A percentile compares a stretch with the other conserved stretches of the same genome.
Conservation (phyloP, 2,329 filamentous ascomycete genomes). For the Ceratocystis alfenasii region DNA sequence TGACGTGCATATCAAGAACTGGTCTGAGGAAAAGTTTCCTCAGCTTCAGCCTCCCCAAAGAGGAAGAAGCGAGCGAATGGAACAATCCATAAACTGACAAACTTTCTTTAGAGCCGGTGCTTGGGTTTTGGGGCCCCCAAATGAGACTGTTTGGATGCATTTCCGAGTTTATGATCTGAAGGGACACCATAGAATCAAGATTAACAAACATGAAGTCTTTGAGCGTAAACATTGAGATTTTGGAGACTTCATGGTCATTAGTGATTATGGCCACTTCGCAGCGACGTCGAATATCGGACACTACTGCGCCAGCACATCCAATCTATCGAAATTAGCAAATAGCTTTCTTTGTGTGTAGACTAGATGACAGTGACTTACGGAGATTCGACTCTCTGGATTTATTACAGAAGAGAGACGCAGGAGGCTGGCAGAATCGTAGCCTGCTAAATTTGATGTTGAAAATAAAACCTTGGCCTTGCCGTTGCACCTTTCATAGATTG, state of each 20-base stretch:
- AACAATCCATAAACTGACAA: slow-evolving; percentile 79
- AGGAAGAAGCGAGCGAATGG: slow-evolving; percentile 58
- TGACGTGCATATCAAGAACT: slow-evolving; percentile 53
- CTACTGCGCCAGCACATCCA: slow-evolving; percentile 74
- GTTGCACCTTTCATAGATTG: slow-evolving; percentile 43
- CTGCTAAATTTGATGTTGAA: slow-evolving; percentile 23
- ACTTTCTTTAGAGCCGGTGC: slow-evolving; percentile 61
- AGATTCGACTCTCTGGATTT: slow-evolving; percentile 60
- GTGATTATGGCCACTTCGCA: slow-evolving; percentile 27
- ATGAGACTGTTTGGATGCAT: slow-evolving; percentile 68
- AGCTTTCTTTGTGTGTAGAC: background rate
- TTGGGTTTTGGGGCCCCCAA: slow-evolving; percentile 20
- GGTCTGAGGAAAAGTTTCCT: slow-evolving; percentile 76
- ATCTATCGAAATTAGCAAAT: slow-evolving; percentile 35
- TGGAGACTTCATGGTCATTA: slow-evolving; percentile 43
- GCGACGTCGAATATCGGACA: slow-evolving; percentile 65
- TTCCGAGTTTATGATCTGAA: slow-evolving; percentile 78
- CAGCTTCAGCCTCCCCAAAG: slow-evolving; percentile 63
- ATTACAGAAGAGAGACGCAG: slow-evolving; percentile 59
- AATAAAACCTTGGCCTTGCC: slow-evolving; percentile 40
- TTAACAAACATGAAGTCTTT: slow-evolving; percentile 62
- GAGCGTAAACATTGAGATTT: slow-evolving; percentile 65
- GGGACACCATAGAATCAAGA: slow-evolving; percentile 62
- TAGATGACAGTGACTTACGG: slow-evolving; percentile 37
- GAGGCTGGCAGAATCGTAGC: slow-evolving; percentile 46